Evolutionary conservation across 208 protist species (phyloP).

Genomic region (Leishmania aethiopica): DNA sequence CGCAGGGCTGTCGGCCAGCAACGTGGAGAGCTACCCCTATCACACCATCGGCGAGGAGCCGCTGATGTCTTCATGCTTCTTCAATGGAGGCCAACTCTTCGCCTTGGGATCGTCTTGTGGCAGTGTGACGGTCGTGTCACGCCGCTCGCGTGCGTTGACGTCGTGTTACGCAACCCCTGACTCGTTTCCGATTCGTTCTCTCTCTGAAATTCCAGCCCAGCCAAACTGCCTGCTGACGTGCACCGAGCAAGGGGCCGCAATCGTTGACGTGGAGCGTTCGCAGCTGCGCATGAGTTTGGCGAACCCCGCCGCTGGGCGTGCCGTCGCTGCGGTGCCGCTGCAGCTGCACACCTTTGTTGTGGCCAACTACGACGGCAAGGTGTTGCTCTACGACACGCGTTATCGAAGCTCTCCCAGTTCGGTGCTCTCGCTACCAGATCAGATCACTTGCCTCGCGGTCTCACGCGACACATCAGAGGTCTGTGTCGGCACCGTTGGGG

Average conservation of each 20-base stretch:
- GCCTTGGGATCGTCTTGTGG: constrained; percentile 43
- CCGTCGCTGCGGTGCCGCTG: constrained; percentile 41
- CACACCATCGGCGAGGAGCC: constrained; percentile 36
- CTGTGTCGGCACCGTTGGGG: constrained; percentile 58
- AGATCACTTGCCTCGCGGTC: constrained; percentile 45
- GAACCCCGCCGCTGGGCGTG: constrained; percentile 40
- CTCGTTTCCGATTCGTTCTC: constrained; percentile 32
- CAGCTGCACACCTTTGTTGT: constrained; percentile 37
- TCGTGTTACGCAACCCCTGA: constrained; percentile 35
- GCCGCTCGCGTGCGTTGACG: constrained; percentile 34
- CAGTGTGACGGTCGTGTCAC: constrained; percentile 40
- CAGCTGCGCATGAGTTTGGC: constrained; percentile 23
- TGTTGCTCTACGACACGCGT: constrained; percentile 61
- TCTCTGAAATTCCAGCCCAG: constrained; percentile 26
- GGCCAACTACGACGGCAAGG: constrained; percentile 73
- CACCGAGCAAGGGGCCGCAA: constrained; percentile 35
- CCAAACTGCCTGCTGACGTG: constrained; percentile 38
- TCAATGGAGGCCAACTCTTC: constrained; percentile 38
- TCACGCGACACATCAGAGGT: constrained; percentile 33
- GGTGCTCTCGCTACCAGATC: constrained; percentile 61
- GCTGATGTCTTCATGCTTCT: constrained; percentile 50
- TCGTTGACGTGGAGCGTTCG: constrained; percentile 50
- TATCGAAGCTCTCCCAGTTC: constrained; percentile 19
- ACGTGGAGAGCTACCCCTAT: constrained; percentile 59
- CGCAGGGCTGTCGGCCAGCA: constrained; percentile 30